Evolutionary conservation across 495 filamentous ascomycete genomes (phyloP), one percentile per base, ranked within the genome.

Genomic region (Talaromyces thailandensis): DNA sequence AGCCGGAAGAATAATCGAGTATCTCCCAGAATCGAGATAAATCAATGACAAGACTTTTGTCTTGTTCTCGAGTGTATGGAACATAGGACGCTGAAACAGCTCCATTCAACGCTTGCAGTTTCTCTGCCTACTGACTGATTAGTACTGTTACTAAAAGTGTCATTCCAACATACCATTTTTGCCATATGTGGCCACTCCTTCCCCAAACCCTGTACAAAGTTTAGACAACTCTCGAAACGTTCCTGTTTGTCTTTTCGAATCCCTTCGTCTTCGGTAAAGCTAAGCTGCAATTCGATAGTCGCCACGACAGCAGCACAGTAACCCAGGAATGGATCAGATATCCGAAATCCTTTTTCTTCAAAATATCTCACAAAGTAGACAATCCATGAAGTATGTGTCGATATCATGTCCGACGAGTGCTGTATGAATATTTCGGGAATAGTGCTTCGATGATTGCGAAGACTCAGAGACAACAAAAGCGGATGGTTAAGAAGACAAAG

Each of bases 341-440:
- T 72, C 56, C 71, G 58, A 58, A 79, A 78, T 0, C 63, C 64
- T 58, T 73, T 79, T 52, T 76, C 73, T 62, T 76, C 74, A 7
- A 81, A 74, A 64, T 71, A 78, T 43, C 78, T 71, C 63, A 81
- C 75, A 56, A 80, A 80, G 64, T 79, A 71, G 16, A 80, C 72
- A 11, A 81, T 77, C 78, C 78, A 81, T 0, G 74, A 76, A 0
- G 78, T 76, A 63, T 80, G 77, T 0, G 76, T 75, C 1, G 76
- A 75, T 37, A 80, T 77, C 8, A 81, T 64, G 55, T 81, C 78
- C 7, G 75, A 75, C 1, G 75, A 78, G 63, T 78, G 74, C 60
- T 81, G 78, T 2, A 81, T 66, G 28, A 81, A 81, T 23, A 81
- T 81, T 40, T 81, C 78, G 0, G 78, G 78, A 29, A 81, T 80